Percentiles rank a stretch among this genome's conserved stretches.
These are phyloP conservation scores for Sphaerulina vaccinii DNA, from an alignment of 2,329 filamentous ascomycete genomes.

Conservation along the genomic window DNA sequence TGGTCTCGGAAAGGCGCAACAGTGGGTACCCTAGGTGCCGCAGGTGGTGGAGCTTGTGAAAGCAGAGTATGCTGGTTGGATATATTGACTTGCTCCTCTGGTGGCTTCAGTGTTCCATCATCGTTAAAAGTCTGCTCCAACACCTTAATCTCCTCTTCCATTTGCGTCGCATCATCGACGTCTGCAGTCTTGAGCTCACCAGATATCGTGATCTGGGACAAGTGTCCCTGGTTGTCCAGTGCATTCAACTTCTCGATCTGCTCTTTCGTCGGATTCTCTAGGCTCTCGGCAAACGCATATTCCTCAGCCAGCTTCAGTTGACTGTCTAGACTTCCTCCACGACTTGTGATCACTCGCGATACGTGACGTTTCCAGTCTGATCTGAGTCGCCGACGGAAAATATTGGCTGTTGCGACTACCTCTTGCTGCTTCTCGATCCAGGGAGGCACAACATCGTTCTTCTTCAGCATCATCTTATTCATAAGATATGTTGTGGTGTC, in stretches of 20 bases:
- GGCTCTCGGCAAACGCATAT: conserved; percentile 72
- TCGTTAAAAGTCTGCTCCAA: conserved; percentile 38
- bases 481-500: conserved; percentile 97
- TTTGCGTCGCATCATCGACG: conserved; percentile 9
- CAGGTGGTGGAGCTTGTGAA: conserved; percentile 17
- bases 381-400: conserved; percentile 72
- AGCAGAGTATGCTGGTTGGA: conserved; percentile 19
- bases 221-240: conserved; percentile 48
- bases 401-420: conserved; percentile 64
- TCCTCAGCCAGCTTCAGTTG: conserved; percentile 70
- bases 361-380: conserved; percentile 84
- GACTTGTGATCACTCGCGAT: conserved; percentile 71
- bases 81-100: conserved; percentile 24
- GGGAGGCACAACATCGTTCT: conserved; percentile 89
- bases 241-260: conserved; percentile 46
- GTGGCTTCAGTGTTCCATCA: conserved; percentile 28
- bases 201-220: conserved; percentile 50
- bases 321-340: conserved; percentile 70
- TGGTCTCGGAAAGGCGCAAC: conserved; percentile 68
- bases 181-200: conserved; percentile 42
- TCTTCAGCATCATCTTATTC: conserved; percentile 91
- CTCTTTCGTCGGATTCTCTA: conserved; percentile 57
- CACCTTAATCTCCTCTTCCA: conserved; percentile 38
- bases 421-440: conserved; percentile 99
- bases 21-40: conserved; percentile 26